Percentiles rank a stretch among this genome's conserved stretches.
Conservation (phyloP, 345 rosid genomes). For the Corchorus capsularis region DNA sequence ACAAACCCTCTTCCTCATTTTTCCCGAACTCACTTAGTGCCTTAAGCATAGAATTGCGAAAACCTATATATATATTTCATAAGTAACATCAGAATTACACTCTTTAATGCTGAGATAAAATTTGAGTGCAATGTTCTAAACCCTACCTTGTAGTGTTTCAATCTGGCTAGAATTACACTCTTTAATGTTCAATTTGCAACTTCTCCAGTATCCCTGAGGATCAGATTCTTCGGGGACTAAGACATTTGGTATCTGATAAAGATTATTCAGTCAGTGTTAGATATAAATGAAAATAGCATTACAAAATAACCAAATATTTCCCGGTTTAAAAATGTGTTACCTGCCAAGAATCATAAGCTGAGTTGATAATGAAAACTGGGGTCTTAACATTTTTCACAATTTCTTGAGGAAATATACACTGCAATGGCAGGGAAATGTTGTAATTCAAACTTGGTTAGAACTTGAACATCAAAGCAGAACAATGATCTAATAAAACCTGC, state of each 20-base stretch:
- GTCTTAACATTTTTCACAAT: constrained; percentile 57
- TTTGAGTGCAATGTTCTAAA: constrained; percentile 7
- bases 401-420: constrained; percentile 78
- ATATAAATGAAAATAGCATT: constrained; percentile 20
- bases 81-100: background rate
- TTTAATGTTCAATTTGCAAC: constrained; percentile 61
- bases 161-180: constrained; percentile 64
- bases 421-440: constrained; percentile 19
- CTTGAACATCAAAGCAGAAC: constrained; percentile 2
- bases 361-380: constrained; percentile 75
- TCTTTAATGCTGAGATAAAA: background rate
- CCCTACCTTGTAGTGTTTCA: constrained; percentile 63
- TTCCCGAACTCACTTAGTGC: constrained; percentile 48
- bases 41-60: constrained; percentile 63
- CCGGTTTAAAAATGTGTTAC: constrained; percentile 37
- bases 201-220: constrained; percentile 55
- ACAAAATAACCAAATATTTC: constrained; percentile 8
- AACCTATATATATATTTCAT: constrained; percentile 55
- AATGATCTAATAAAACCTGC: constrained; percentile 31
- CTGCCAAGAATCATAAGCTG: constrained; percentile 97
- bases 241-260: constrained; percentile 61
- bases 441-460: background rate
- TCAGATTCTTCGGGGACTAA: constrained; percentile 68
- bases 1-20: constrained; percentile 55
- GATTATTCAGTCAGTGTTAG: constrained; percentile 29